These are phyloP conservation scores for Onygenales sp. DNA, from an alignment of 2,329 filamentous ascomycete genomes.

Conservation along the genomic window DNA sequence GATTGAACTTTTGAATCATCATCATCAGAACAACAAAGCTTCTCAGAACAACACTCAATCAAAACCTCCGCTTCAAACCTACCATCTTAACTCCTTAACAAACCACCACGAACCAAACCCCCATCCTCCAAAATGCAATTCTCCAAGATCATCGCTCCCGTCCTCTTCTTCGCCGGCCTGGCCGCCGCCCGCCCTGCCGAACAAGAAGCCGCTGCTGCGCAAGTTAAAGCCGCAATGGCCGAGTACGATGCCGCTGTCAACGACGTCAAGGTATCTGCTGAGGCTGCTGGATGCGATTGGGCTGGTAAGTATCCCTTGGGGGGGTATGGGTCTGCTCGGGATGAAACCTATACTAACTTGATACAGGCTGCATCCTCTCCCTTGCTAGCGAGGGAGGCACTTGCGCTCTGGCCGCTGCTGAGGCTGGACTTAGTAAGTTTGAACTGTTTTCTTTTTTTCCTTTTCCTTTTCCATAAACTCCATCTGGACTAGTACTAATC, in stretches of 20 bases:
- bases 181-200: neutral
- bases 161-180: neutral
- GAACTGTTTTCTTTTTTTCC: neutral
- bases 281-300: neutral
- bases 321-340: no score
- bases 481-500: neutral
- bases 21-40: no score
- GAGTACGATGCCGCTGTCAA: neutral
- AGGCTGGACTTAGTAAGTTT: neutral
- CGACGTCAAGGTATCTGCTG: neutral
- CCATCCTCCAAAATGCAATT: neutral
- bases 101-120: no score
- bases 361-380: neutral
- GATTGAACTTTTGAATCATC: no score
- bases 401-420: neutral
- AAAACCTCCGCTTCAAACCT: no score
- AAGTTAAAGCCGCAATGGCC: neutral
- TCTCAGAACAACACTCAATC: no score
- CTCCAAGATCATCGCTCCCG: neutral
- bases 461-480: neutral
- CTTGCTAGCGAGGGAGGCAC: neutral
- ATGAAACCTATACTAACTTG: neutral
- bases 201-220: no score
- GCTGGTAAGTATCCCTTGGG: neutral
- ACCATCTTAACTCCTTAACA: no score